These are phyloP conservation scores for Candida koratica DNA, from an alignment of 805 yeast genomes.

Conservation along the genomic window DNA sequence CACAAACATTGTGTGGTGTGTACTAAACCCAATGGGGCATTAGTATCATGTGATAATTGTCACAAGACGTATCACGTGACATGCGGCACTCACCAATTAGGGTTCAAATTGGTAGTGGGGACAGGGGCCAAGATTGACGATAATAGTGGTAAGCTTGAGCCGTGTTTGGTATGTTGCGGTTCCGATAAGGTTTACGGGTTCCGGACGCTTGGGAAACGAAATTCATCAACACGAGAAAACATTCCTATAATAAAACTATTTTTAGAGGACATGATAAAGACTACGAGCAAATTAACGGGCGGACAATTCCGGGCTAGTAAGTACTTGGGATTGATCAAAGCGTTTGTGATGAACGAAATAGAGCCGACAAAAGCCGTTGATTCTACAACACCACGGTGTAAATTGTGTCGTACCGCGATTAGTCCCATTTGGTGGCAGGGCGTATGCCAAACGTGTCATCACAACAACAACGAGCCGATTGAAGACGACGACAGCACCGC, in stretches of 20 bases:
- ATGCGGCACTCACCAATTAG: conserved; percentile 54
- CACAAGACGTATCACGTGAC: conserved; percentile 44
- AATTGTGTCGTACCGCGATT: not conserved
- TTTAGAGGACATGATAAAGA: conserved; percentile 31
- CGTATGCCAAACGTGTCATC: conserved; percentile 34
- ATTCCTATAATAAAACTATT: conserved; percentile 39
- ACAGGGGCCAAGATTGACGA: conserved; percentile 23
- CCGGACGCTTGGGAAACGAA: conserved; percentile 29
- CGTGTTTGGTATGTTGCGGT: conserved; percentile 41
- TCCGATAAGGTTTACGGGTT: conserved; percentile 16
- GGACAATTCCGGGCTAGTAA: conserved; percentile 7
- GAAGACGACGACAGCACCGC: conserved; percentile 10
- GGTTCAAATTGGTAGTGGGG: conserved; percentile 45
- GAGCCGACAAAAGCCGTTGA: not conserved
- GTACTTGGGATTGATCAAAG: conserved; percentile 5
- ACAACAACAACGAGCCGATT: conserved; percentile 12
- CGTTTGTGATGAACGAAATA: conserved; percentile 1
- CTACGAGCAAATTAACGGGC: conserved; percentile 21
- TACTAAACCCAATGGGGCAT: conserved; percentile 43
- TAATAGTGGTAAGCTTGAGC: conserved; percentile 38
- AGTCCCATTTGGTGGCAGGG: conserved; percentile 10
- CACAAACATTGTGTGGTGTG: conserved; percentile 44
- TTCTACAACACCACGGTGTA: not conserved
- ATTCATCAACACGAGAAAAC: conserved; percentile 23
- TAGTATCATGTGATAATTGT: conserved; percentile 47